Percentiles rank a stretch among this genome's conserved stretches.
phyloP scores from a whole-genome alignment of 2,329 filamentous ascomycete species.

The Graphilbum fragrans region DNA sequence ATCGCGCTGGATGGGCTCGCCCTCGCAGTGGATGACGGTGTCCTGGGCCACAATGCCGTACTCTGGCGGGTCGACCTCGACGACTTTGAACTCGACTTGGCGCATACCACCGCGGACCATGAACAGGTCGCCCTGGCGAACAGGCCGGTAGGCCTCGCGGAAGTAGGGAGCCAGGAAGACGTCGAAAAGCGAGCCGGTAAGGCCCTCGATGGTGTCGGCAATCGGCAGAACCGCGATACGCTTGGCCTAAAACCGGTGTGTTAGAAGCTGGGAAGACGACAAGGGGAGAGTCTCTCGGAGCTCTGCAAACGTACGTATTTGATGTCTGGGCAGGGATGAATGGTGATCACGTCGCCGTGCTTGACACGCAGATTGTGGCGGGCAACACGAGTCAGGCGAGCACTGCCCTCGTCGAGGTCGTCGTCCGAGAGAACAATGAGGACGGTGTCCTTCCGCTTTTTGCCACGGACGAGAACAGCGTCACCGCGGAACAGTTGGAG shows the following conservation, averaged over 20 bases:
- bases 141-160: constrained; percentile 94
- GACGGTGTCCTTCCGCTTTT: constrained; percentile 99
- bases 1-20: constrained; percentile 88
- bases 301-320: constrained; percentile 72
- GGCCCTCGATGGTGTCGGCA: constrained; percentile 92
- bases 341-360: constrained; percentile 94
- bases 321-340: constrained; percentile 96
- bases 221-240: constrained; percentile 97
- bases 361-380: constrained; percentile 97
- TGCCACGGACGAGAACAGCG: constrained; percentile 95
- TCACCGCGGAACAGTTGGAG: constrained; percentile 98
- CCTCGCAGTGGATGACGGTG: constrained; percentile 97
- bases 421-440: constrained; percentile 96
- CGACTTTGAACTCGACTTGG: constrained; percentile 98
- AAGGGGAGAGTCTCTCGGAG: too few species aligned
- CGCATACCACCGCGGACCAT: constrained; percentile 96
- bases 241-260: constrained; percentile 66
- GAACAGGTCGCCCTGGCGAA: constrained; percentile 95
- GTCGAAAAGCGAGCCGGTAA: constrained; percentile 95
- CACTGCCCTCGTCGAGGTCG: constrained; percentile 93
- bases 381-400: constrained; percentile 95
- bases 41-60: constrained; percentile 98
- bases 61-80: constrained; percentile 96
- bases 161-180: constrained; percentile 99
- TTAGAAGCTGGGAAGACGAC: constrained; percentile 11